Percentiles rank a stretch among this genome's conserved stretches.
phyloP scores from a whole-genome alignment of 371 early-diverging fungal genomes.

The Saksenaea vasiformis region DNA sequence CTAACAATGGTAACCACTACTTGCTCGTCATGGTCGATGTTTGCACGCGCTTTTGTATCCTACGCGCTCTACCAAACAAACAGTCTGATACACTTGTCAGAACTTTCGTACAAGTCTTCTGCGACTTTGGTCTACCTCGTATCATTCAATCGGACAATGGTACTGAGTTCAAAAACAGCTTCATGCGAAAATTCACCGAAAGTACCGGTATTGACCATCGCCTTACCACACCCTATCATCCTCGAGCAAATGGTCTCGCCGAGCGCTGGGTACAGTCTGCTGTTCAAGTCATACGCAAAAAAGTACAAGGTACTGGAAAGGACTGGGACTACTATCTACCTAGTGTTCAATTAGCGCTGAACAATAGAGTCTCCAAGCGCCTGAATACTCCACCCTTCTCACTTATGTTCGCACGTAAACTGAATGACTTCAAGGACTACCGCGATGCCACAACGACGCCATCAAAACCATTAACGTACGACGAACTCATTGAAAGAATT shows the following conservation, averaged over 20 bases:
- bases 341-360: neutral
- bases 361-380: neutral
- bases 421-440: neutral
- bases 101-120: neutral
- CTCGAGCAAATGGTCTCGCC: slow-evolving; percentile 3
- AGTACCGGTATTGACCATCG: slow-evolving; percentile 5
- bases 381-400: neutral
- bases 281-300: neutral
- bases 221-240: slow-evolving; percentile 6
- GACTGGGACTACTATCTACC: neutral
- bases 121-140: slow-evolving; percentile 1
- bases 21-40: slow-evolving; percentile 26
- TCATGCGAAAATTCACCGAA: slow-evolving; percentile 2
- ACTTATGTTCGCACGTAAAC: no score
- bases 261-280: slow-evolving; percentile 10
- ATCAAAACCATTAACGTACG: neutral
- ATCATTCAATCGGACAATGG: slow-evolving; percentile 32
- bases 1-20: slow-evolving; percentile 18
- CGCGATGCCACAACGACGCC: neutral
- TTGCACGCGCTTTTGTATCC: slow-evolving; percentile 23
- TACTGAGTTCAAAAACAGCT: slow-evolving; percentile 22
- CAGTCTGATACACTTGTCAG: slow-evolving; percentile 17
- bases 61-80: slow-evolving; percentile 26
- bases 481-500: slow-evolving; percentile 14
- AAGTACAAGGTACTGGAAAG: neutral